phyloP scores from a whole-genome alignment of 176 grass and related monocot genomes.

The Oryza coarctata region DNA sequence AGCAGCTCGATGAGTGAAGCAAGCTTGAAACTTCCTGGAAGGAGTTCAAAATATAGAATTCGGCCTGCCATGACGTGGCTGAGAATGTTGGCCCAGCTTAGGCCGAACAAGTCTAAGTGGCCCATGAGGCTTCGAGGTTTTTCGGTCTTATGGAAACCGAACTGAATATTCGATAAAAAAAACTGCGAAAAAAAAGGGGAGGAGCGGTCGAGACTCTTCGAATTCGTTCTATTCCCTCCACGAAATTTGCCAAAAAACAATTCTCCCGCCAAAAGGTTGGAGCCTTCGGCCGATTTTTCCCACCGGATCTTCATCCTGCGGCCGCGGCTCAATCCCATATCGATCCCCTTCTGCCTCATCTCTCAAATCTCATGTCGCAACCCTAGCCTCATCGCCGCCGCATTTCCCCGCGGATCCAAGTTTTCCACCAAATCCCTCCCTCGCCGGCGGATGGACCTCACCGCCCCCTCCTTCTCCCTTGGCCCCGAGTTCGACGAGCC shows the following conservation, averaged over 20 bases:
- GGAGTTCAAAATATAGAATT: background rate
- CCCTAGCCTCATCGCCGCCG: background rate
- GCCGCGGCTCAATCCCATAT: background rate
- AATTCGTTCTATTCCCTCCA: conserved; percentile 23
- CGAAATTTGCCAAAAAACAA: conserved; percentile 3
- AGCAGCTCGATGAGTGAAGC: background rate
- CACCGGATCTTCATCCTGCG: conserved; percentile 5
- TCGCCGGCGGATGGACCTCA: conserved; percentile 45
- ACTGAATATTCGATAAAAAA: background rate
- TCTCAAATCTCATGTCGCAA: background rate
- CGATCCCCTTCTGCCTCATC: background rate
- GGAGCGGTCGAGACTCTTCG: background rate
- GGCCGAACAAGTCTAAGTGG: background rate
- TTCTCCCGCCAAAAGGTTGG: conserved; percentile 26
- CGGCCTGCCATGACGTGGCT: no score
- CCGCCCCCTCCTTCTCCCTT: conserved; percentile 38
- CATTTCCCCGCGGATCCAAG: background rate
- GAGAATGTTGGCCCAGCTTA: background rate
- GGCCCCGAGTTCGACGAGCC: conserved; percentile 37
- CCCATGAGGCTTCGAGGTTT: background rate
- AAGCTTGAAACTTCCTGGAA: background rate
- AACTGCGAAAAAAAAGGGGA: background rate
- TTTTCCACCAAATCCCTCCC: background rate
- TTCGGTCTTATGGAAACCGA: background rate
- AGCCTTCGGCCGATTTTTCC: background rate